These are phyloP conservation scores for Ganoderma leucocontextum DNA, from an alignment of 1,284 basidiomycete genomes.

Conservation along the genomic window DNA sequence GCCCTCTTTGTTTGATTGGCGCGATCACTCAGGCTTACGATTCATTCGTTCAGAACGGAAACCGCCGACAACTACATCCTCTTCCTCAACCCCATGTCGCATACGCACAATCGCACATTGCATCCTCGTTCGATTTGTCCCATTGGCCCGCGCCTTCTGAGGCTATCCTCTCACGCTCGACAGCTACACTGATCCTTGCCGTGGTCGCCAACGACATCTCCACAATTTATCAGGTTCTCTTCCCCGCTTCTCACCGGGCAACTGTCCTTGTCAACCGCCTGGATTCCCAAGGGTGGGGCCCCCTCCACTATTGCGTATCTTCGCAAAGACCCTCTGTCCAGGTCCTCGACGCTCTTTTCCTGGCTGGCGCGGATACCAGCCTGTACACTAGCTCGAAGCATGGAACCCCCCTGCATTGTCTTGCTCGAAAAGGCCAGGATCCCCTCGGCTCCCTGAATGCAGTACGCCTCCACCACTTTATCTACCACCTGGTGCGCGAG, in stretches of 20 bases:
- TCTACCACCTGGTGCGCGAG: slow-evolving; percentile 71
- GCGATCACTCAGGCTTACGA: slow-evolving; percentile 10
- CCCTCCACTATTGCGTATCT: slow-evolving; percentile 73
- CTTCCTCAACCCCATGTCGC: slow-evolving; percentile 32
- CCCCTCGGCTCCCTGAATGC: slow-evolving; percentile 47
- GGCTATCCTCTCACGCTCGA: slow-evolving; percentile 34
- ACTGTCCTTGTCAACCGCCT: slow-evolving; percentile 57
- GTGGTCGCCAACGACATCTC: slow-evolving; percentile 28
- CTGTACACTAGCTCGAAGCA: slow-evolving; percentile 72
- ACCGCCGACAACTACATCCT: slow-evolving; percentile 35
- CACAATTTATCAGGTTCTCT: slow-evolving; percentile 43
- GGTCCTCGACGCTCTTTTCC: slow-evolving; percentile 72
- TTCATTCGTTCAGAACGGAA: slow-evolving; percentile 31
- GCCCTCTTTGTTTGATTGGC: slow-evolving; percentile 22
- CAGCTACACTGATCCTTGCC: slow-evolving; percentile 37
- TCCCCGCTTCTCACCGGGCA: slow-evolving; percentile 30
- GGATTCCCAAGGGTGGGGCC: slow-evolving; percentile 72
- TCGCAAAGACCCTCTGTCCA: slow-evolving; percentile 62
- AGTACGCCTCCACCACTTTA: slow-evolving; percentile 60
- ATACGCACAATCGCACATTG: slow-evolving; percentile 23
- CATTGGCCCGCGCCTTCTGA: slow-evolving; percentile 25
- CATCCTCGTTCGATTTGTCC: slow-evolving; percentile 23
- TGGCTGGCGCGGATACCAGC: slow-evolving; percentile 75
- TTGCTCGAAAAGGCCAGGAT: slow-evolving; percentile 60
- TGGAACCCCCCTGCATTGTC: slow-evolving; percentile 74